Evolutionary conservation across 1,284 basidiomycete species (phyloP).

Genomic region (Microbotryomycetes sp.): DNA sequence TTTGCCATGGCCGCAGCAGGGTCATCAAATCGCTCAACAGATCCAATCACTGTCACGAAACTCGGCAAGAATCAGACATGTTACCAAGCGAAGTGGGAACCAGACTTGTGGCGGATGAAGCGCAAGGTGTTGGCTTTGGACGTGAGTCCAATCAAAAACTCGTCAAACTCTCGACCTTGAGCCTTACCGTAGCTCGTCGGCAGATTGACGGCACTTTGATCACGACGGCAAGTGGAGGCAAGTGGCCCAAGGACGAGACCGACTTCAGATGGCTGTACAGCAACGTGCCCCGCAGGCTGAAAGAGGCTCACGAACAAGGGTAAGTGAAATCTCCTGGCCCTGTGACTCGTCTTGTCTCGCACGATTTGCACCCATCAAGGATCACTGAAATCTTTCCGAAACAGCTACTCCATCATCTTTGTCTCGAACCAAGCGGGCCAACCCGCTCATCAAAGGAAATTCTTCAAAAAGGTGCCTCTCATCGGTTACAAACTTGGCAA

Average conservation of each 20-base stretch:
- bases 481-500: constrained; percentile 55
- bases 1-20: not conserved
- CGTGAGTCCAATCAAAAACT: not conserved
- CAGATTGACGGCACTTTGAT: constrained; percentile 75
- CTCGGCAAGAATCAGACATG: not conserved
- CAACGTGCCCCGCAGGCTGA: constrained; percentile 57
- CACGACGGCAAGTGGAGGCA: constrained; percentile 50
- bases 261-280: constrained; percentile 73
- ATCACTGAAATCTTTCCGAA: not conserved
- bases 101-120: not conserved
- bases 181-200: not conserved
- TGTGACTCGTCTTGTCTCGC: not conserved
- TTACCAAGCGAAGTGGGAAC: not conserved
- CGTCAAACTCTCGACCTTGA: not conserved
- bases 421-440: constrained; percentile 65
- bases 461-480: constrained; percentile 65
- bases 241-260: constrained; percentile 45
- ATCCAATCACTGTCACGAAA: not conserved
- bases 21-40: too few species aligned
- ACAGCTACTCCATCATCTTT: constrained; percentile 63
- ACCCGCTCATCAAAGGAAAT: constrained; percentile 47
- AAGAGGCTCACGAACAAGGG: constrained; percentile 56
- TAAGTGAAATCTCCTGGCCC: constrained; percentile 40
- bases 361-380: not conserved
- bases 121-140: not conserved